Evolutionary conservation across 805 yeast genomes (phyloP).

Genomic region (Kuraishia floccosa): DNA sequence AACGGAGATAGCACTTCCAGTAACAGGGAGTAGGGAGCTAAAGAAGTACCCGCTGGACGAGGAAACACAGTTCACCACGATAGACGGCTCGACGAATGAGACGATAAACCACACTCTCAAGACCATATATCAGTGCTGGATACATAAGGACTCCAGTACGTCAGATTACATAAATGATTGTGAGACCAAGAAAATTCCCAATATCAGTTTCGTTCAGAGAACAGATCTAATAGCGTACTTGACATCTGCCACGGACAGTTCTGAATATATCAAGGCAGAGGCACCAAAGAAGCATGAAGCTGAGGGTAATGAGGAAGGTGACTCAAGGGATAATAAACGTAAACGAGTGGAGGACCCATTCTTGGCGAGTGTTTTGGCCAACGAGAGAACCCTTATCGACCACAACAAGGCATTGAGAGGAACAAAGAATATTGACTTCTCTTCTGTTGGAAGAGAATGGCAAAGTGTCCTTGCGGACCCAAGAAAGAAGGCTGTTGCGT

Average conservation of each 20-base stretch:
- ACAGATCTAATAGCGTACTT: constrained; percentile 79
- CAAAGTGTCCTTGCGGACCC: constrained; percentile 47
- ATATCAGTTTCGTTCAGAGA: constrained; percentile 75
- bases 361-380: constrained; percentile 29
- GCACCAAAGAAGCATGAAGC: constrained; percentile 7
- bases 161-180: constrained; percentile 77
- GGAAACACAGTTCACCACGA: constrained; percentile 44
- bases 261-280: constrained; percentile 35
- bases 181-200: constrained; percentile 47
- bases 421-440: constrained; percentile 51
- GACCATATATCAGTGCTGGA: constrained; percentile 70
- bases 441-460: constrained; percentile 54
- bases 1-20: constrained; percentile 6
- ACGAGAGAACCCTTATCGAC: constrained; percentile 31
- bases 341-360: constrained; percentile 34
- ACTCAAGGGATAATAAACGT: constrained; percentile 8
- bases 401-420: constrained; percentile 41
- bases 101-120: constrained; percentile 30
- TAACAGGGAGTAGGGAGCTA: too few relatives aligned
- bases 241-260: constrained; percentile 50
- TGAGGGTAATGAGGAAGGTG: not conserved
- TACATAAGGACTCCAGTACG: constrained; percentile 58
- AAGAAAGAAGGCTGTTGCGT: constrained; percentile 24
- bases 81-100: constrained; percentile 21
- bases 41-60: constrained; percentile 19